Conservation (phyloP, 192 early-diverging fungal species). For the Rhizoclosmatium globosum region DNA sequence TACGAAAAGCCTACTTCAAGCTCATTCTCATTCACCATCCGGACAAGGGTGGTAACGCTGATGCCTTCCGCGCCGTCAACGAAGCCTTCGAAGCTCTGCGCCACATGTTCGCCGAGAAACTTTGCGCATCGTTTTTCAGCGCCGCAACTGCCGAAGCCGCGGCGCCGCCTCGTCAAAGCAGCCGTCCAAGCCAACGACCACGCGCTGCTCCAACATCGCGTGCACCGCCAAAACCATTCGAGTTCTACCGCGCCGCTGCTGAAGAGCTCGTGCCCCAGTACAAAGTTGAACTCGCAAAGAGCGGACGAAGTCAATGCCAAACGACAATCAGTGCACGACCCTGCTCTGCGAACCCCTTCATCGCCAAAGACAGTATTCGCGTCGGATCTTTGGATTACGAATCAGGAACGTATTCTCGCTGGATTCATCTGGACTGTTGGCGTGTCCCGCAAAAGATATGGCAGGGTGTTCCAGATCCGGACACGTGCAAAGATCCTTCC, state of each 20-base stretch:
- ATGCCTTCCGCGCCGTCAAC: slow-evolving; percentile 11
- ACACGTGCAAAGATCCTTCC: background rate
- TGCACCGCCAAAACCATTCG: background rate
- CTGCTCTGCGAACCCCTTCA: background rate
- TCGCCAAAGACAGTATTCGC: slow-evolving; percentile 3
- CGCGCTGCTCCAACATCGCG: background rate
- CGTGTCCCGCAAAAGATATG: slow-evolving; percentile 13
- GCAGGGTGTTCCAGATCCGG: slow-evolving; percentile 14
- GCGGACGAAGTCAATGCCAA: background rate
- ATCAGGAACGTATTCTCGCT: slow-evolving; percentile 6
- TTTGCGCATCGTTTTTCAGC: background rate
- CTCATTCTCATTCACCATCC: background rate
- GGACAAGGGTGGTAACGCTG: slow-evolving; percentile 15
- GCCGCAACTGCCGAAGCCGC: background rate
- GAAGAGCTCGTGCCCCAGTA: slow-evolving; percentile 1
- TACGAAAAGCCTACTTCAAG: background rate
- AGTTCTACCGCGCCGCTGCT: slow-evolving; percentile 9
- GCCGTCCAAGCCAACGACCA: background rate
- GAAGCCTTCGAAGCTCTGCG: slow-evolving; percentile 1
- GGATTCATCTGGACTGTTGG: slow-evolving; percentile 20
- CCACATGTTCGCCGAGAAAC: background rate
- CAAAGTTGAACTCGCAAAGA: slow-evolving; percentile 1
- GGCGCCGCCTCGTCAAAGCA: background rate
- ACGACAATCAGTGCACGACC: background rate
- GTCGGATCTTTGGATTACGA: slow-evolving; percentile 6